Base-by-base conservation (phyloP, 177 flowering plant genomes). In the Telopea speciosissima region DNA sequence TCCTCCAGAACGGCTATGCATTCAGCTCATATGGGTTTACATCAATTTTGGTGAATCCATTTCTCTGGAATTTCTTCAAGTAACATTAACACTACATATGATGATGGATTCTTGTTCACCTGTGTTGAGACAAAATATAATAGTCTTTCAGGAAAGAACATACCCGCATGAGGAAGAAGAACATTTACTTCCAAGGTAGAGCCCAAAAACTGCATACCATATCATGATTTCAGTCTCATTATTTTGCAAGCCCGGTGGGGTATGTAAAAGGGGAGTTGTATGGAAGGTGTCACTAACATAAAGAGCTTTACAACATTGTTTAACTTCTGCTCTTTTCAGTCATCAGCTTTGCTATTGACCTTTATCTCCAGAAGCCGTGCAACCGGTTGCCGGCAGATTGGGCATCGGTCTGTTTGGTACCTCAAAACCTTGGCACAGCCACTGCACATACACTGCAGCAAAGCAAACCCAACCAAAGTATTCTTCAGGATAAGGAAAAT, bases 391-490 rank as follows among this genome's bases (percentile, higher is more conserved):
- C 98, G 77, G 84, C 98, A 93, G 33, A 93, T 93, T 2, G 98
- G 98, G 79, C 96, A 93, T 24, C 92, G 77, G 76, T 85, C 86
- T 23, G 98, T 87, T 77, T 90, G 97, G 69, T 83, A 85, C 80
- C 90, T 84, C 80, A 93, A 71, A 36, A 89, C 88, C 79, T 89
- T 88, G 6, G 98, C 97, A 71, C 97, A 93, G 2, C 81, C 87
- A 68, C 90, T 90, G 87, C 98, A 93, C 94, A 93, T 86, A 63
- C 98, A 93, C 98, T 93, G 87, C 83, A 87, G 19, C 73, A 78
- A 72, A 70, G 54, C 44, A 71, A 62, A 73, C 58, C 31, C 67
- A 72, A 66, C 23, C 58, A 8, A 19, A n/a, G 22, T 9, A 49
- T 49, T 49, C 54, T 16, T 49, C 5, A 49, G 54, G 14, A 16